Evolutionary conservation across 108 stramenopile species (phyloP).

Genomic region (Cylindrotheca fusiformis): DNA sequence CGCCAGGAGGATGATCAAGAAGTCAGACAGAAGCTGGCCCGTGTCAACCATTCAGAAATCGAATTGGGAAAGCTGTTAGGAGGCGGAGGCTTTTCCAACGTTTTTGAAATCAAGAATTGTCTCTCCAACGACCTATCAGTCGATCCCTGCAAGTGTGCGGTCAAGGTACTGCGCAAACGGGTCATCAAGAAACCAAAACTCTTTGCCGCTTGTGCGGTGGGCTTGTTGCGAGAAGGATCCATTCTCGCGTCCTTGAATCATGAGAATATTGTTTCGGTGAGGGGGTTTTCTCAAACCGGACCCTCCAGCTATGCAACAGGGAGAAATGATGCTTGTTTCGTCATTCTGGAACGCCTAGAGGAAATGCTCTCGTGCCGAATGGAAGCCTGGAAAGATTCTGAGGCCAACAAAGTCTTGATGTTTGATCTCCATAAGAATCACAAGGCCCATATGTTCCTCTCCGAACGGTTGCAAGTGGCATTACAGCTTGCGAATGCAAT

Average conservation of each 20-base stretch:
- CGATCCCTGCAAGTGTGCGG: constrained; percentile 10
- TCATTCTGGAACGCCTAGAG: constrained; percentile 37
- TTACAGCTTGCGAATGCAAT: constrained; percentile 12
- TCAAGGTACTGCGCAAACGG: constrained; percentile 14
- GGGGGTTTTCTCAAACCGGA: constrained; percentile 7
- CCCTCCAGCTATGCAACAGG: constrained; percentile 3
- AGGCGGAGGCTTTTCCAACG: constrained; percentile 45
- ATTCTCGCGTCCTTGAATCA: constrained; percentile 12
- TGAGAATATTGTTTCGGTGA: constrained; percentile 6
- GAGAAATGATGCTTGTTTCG: constrained; percentile 37
- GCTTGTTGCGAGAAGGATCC: constrained; percentile 3
- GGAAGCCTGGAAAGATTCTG: constrained; percentile 20
- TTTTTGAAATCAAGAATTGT: constrained; percentile 27
- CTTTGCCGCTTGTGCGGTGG: constrained; percentile 16
- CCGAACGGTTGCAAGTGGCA: constrained; percentile 1
- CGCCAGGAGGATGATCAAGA: neutral
- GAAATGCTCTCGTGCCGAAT: constrained; percentile 37
- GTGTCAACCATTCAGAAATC: constrained; percentile 25
- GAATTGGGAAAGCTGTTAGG: constrained; percentile 41
- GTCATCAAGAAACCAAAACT: constrained; percentile 4
- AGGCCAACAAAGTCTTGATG: neutral
- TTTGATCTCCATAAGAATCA: neutral
- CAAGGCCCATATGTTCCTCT: neutral
- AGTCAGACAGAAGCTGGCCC: neutral
- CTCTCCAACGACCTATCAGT: neutral